Conservation (phyloP, 768 basidiomycete genomes). For the Mycena maculata region DNA sequence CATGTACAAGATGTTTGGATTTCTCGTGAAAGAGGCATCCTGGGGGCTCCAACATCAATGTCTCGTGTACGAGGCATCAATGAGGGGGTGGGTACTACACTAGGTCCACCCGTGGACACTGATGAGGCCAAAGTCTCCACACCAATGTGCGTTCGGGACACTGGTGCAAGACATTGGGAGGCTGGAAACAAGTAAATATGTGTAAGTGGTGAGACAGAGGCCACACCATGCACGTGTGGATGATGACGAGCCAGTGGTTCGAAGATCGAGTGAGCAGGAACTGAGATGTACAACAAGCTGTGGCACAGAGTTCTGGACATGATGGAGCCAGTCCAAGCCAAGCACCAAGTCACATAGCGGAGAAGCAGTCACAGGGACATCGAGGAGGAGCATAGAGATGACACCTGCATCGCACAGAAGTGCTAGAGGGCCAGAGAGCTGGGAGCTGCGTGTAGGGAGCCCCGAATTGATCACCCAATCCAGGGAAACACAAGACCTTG, state of each 20-base stretch:
- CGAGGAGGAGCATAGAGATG: slow-evolving; percentile 1
- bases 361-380: background rate
- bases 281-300: no score
- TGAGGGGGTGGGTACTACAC: slow-evolving; percentile 11
- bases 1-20: slow-evolving; percentile 12
- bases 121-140: no score
- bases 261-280: no score
- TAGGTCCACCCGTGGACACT: background rate
- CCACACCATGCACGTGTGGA: background rate
- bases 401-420: background rate
- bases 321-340: slow-evolving; percentile 2
- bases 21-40: background rate
- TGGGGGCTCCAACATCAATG: background rate
- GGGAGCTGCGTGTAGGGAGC: background rate
- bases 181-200: background rate
- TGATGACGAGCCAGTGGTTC: background rate
- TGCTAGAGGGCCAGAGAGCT: background rate
- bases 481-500: background rate
- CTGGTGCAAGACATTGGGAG: no score
- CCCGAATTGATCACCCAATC: slow-evolving; percentile 11
- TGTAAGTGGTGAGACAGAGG: background rate
- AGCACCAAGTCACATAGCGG: background rate
- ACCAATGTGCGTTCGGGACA: no score
- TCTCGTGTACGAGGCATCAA: slow-evolving; percentile 6
- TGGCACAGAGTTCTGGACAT: background rate